Conservation (phyloP, 768 basidiomycete genomes). For the Pisolithus tinctorius region DNA sequence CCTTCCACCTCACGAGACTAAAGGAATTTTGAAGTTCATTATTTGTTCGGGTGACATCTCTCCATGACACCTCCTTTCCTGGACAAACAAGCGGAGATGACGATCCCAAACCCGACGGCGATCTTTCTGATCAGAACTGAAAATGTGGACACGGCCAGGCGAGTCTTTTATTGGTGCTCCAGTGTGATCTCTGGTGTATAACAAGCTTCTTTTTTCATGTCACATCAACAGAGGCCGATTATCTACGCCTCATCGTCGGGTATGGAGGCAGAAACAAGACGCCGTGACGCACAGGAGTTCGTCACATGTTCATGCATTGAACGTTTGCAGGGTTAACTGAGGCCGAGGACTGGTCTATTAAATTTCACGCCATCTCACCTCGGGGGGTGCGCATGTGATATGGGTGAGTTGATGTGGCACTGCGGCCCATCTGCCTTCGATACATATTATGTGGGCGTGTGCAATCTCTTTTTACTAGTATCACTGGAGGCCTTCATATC, state of each 20-base stretch:
- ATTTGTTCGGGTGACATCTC: background rate
- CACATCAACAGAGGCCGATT: background rate
- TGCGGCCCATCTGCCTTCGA: background rate
- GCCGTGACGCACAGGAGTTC: background rate
- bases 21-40: background rate
- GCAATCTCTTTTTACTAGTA: too few species aligned
- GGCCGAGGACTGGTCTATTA: background rate
- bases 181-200: background rate
- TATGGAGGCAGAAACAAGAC: background rate
- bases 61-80: background rate
- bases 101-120: background rate
- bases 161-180: background rate
- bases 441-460: too few species aligned
- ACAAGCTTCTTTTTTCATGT: background rate
- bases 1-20: background rate
- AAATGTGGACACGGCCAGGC: background rate
- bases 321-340: background rate
- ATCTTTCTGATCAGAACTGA: background rate
- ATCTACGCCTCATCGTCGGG: conserved; percentile 1
- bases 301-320: background rate
- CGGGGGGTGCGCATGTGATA: background rate
- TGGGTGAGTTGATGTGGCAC: background rate
- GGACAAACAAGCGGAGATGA: background rate
- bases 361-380: background rate
- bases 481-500: too few species aligned